Evolutionary conservation across 495 filamentous ascomycete genomes (phyloP).

Genomic region (Massariosphaeria phaeospora): DNA sequence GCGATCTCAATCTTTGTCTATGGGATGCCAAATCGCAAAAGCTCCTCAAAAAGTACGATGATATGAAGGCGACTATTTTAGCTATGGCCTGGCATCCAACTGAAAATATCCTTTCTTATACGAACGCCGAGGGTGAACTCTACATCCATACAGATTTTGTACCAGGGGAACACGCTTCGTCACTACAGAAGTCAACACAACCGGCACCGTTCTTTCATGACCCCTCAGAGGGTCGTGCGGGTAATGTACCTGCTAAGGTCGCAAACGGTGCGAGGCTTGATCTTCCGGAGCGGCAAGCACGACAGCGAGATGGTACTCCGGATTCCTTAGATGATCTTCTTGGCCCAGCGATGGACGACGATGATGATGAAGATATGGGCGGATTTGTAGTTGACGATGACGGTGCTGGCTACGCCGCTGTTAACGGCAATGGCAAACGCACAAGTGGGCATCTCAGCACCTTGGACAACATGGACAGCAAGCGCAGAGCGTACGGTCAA

Average conservation of each 20-base stretch:
- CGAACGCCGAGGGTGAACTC: slow-evolving; percentile 82
- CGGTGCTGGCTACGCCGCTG: slow-evolving; percentile 70
- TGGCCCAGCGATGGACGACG: slow-evolving; percentile 41
- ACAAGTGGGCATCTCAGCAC: slow-evolving; percentile 51
- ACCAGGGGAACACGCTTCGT: slow-evolving; percentile 54
- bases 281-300: slow-evolving; percentile 34
- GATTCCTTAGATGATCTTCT: slow-evolving; percentile 61
- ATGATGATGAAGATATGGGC: slow-evolving; percentile 45
- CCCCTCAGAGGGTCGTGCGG: slow-evolving; percentile 65
- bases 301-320: slow-evolving; percentile 44
- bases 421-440: slow-evolving; percentile 60
- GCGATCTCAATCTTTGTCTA: slow-evolving; percentile 75
- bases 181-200: slow-evolving; percentile 59
- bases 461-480: slow-evolving; percentile 48
- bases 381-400: slow-evolving; percentile 93
- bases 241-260: slow-evolving; percentile 54
- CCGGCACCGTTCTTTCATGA: slow-evolving; percentile 83
- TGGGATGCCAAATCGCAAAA: slow-evolving; percentile 89
- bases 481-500: slow-evolving; percentile 53
- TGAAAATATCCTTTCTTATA: slow-evolving; percentile 82
- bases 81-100: slow-evolving; percentile 87
- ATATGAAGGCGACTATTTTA: slow-evolving; percentile 60
- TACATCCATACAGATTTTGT: slow-evolving; percentile 83
- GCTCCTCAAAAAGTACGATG: slow-evolving; percentile 52
- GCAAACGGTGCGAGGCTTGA: slow-evolving; percentile 53